phyloP scores from a whole-genome alignment of 768 basidiomycete species.

The Leccinum incarnatum region DNA sequence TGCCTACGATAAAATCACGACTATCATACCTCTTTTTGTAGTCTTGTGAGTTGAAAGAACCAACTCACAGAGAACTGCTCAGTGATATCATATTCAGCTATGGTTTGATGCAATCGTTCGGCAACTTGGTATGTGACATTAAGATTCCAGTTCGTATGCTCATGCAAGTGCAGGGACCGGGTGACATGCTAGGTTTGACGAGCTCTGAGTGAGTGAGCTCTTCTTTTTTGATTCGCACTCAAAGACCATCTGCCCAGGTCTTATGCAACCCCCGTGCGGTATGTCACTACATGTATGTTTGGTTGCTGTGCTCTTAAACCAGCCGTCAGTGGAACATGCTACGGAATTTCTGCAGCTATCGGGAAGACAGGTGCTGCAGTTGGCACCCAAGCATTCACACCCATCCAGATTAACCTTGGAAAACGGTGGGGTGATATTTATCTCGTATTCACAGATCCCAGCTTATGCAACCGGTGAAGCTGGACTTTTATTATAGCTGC shows the following conservation, averaged over 20 bases:
- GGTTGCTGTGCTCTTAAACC: background rate
- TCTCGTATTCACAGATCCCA: background rate
- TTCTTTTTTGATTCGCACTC: slow-evolving; percentile 2
- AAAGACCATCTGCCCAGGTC: slow-evolving; percentile 38
- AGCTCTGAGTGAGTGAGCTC: slow-evolving; percentile 54
- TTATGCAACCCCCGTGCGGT: slow-evolving; percentile 64
- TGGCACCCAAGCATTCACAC: slow-evolving; percentile 68
- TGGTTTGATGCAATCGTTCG: slow-evolving; percentile 69
- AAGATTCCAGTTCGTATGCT: slow-evolving; percentile 1
- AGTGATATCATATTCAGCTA: slow-evolving; percentile 40
- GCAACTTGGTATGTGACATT: slow-evolving; percentile 50
- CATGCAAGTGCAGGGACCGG: slow-evolving; percentile 51
- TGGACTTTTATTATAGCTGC: slow-evolving; percentile 71
- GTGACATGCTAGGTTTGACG: slow-evolving; percentile 66
- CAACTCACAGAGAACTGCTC: background rate
- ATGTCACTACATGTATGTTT: slow-evolving; percentile 1
- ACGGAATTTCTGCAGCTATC: slow-evolving; percentile 64
- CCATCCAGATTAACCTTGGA: slow-evolving; percentile 65
- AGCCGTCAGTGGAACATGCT: slow-evolving; percentile 56
- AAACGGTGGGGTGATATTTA: slow-evolving; percentile 41
- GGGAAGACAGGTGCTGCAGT: slow-evolving; percentile 73
- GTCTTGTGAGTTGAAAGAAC: slow-evolving; percentile 47
- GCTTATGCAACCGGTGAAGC: slow-evolving; percentile 27
- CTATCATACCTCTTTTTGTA: slow-evolving; percentile 62
- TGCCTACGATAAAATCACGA: slow-evolving; percentile 59